Base-by-base conservation (phyloP, 805 yeast genomes). In the Candida endomychidarum region DNA sequence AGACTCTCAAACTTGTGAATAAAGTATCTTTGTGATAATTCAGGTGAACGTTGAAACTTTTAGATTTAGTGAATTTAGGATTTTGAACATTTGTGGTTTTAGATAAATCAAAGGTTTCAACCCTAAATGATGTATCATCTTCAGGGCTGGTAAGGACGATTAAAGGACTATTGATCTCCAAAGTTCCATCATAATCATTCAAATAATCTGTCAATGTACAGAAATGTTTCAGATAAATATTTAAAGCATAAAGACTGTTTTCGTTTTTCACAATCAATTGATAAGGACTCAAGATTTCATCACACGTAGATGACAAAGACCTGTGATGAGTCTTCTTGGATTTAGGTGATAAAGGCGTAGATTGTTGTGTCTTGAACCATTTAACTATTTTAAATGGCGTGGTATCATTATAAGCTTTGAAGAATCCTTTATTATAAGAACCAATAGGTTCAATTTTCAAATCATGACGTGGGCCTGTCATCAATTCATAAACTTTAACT, bases 161-260 rank as follows among this genome's bases (percentile, higher is more conserved):
- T 1, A 15, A 26, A 9, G 28, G 12, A 29, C 36, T 34, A 28
- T 46, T 43, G 5, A 31, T 6, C 21, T 43, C 50, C 8, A 46
- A 18, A 6, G 16, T 11, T 5, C 14, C 11, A 12, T 36, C 28
- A 16, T 21, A 28, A n/a, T 18, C 25, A 8, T 32, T 22, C 4
- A 34, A 17, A n/a, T 38, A 37, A 33, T 47, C 45, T 3, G 46
- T 44, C 10, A 47, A 18, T 6, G 37, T 35, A 1, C 18, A 23
- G 9, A 14, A 39, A 7, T 42, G 42, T 29, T 48, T 51, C 52
- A 47, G 54, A 7, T 42, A 47, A 15, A 53, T 41, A 39, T 55
- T 48, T 16, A 55, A 41, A 8, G 30, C 27, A 26, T 48, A 27
- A 5, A 48, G 30, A 25, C 49, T 46, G 5, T 43, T 37, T n/a